Base-by-base conservation (phyloP, 1,284 basidiomycete genomes). In the Athelia sp. region DNA sequence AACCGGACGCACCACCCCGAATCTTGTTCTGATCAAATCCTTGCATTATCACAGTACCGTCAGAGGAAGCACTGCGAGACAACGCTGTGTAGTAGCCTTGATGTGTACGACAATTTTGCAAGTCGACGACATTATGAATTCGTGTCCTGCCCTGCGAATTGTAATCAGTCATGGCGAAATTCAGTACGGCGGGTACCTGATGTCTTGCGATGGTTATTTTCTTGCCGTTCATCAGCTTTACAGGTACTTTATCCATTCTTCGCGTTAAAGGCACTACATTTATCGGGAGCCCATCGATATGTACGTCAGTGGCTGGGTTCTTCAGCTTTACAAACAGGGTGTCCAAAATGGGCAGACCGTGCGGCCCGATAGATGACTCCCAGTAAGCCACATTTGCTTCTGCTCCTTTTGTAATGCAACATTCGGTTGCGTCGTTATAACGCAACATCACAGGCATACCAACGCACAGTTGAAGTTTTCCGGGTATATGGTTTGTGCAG, bases 101-200 rank as follows among this genome's bases (percentile, higher is more conserved):
- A 55, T 68, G 67, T 29, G 42, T 55, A 31, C 47, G 38, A 44
- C 63, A 64, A 24, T 63, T 52, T 6, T 55, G 50, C 1, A 72
- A 35, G 52, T 73, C 61, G n/a, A 68, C 62, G 3, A 64, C 54
- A 61, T 72, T 73, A 8, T 50, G 46, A 2, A 26, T 17, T 18
- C 68, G 36, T 4, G 69, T 69, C 47, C 70, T 66, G 3, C 71
- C 72, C 56, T 74, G 71, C 0, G 66, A 68, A 1, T 57, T 53
- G 59, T 65, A 72, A 49, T 72, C 70, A 14, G 70, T 72, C 64
- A 73, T 73, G 2, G 67, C 60, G 64, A 73, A 74, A 48, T 73
- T 71, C 0, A 63, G 64, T 0, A 72, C 29, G 0, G 71, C 54
- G 13, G 61, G 50, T 0, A 73, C 64, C 52, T 74, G 72, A 3